Evolutionary conservation across 73 alveolate genomes (phyloP).

Genomic region (Diophrys appendiculata): DNA sequence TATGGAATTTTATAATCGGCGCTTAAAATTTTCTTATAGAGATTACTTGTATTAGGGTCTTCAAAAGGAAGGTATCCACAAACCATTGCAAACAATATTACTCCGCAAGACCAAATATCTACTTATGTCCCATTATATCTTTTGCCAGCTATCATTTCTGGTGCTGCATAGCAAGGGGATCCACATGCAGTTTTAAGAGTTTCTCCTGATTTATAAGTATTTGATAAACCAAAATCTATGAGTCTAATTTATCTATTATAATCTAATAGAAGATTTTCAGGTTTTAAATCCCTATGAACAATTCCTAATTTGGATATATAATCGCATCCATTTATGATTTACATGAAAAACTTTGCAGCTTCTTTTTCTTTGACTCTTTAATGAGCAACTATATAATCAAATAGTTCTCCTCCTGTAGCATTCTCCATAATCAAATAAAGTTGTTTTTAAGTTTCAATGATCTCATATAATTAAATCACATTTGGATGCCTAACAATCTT

Average conservation of each 20-base stretch:
- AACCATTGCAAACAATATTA: constrained; percentile 94
- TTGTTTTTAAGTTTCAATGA: constrained; percentile 77
- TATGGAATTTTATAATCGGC: constrained; percentile 66
- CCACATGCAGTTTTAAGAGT: constrained; percentile 97
- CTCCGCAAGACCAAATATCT: constrained; percentile 97
- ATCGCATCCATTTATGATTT: constrained; percentile 80
- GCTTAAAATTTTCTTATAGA: constrained; percentile 71
- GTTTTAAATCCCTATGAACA: constrained; percentile 93
- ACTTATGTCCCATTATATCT: constrained; percentile 89
- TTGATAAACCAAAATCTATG: constrained; percentile 84
- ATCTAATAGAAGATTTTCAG: constrained; percentile 95
- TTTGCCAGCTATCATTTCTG: constrained; percentile 95
- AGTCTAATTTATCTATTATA: constrained; percentile 81
- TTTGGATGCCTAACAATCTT: constrained; percentile 82
- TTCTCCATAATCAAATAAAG: constrained; percentile 83
- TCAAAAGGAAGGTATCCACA: constrained; percentile 97
- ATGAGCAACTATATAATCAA: constrained; percentile 76
- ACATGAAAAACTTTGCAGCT: constrained; percentile 77
- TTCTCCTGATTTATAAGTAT: constrained; percentile 58
- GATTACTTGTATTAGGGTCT: constrained; percentile 84
- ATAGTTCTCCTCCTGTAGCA: constrained; percentile 81
- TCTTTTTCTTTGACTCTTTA: constrained; percentile 70
- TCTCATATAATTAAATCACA: constrained; percentile 82
- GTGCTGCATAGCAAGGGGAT: constrained; percentile 99
- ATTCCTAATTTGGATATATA: constrained; percentile 81